Evolutionary conservation across 179 eudicot genomes (phyloP).

Genomic region (Silene noctiflora): DNA sequence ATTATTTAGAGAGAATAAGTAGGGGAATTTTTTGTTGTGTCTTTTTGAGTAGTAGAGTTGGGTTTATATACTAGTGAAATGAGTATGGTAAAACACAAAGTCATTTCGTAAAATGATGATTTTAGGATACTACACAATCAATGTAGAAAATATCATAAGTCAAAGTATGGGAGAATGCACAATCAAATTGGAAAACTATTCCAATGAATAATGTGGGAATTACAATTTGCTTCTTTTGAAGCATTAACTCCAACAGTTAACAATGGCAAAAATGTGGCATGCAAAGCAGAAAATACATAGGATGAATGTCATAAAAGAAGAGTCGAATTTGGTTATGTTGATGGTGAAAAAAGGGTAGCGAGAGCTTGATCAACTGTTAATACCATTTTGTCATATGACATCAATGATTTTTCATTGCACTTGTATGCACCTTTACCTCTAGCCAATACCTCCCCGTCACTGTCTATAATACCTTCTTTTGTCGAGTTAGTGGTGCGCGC

Average conservation of each 20-base stretch:
- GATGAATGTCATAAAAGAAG: not conserved
- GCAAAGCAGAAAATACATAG: not conserved
- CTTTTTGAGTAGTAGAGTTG: too few species aligned
- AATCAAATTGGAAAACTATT: too few species aligned
- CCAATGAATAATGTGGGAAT: too few species aligned
- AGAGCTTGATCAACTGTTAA: conserved; percentile 72
- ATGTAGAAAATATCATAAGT: too few species aligned
- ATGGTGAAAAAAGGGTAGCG: conserved; percentile 74
- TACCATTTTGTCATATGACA: conserved; percentile 63
- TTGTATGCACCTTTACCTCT: conserved; percentile 77
- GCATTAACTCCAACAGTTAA: not conserved
- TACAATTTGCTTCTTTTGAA: too few species aligned
- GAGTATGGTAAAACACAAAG: too few species aligned
- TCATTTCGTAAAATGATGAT: too few species aligned
- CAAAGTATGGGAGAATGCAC: too few species aligned
- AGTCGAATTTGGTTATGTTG: conserved; percentile 9
- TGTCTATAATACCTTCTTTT: conserved; percentile 82
- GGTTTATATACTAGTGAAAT: too few species aligned
- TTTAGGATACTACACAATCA: too few species aligned
- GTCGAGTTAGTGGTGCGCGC: conserved; percentile 42
- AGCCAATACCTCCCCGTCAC: conserved; percentile 90
- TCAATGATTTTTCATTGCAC: conserved; percentile 49
- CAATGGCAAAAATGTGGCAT: not conserved
- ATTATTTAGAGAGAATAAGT: too few species aligned
- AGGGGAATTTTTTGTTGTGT: too few species aligned